A percentile compares a stretch with the other conserved stretches of the same genome.
These are phyloP conservation scores for Ophiostoma triangulosporum DNA, from an alignment of 2,329 filamentous ascomycete genomes.

Conservation along the genomic window DNA sequence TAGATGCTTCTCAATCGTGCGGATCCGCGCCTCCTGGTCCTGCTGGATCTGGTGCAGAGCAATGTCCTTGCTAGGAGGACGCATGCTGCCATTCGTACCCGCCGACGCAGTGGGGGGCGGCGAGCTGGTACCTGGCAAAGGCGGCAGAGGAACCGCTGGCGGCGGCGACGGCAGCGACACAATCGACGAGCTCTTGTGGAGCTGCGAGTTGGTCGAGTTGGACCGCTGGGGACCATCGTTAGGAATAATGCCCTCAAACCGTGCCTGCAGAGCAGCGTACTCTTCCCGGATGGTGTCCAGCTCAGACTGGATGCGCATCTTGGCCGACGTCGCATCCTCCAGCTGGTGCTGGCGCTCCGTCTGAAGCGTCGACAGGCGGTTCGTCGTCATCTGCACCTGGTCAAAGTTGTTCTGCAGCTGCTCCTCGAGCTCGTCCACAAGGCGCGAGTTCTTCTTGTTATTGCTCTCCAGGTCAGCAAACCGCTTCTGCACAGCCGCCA, in stretches of 20 bases:
- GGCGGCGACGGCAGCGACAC: constrained; percentile 83
- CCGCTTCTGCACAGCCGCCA: constrained; percentile 51
- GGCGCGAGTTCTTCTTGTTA: constrained; percentile 81
- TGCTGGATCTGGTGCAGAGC: constrained; percentile 68
- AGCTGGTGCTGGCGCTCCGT: constrained; percentile 61
- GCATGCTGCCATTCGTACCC: constrained; percentile 27
- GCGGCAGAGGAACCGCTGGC: constrained; percentile 88
- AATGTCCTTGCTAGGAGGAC: constrained; percentile 73
- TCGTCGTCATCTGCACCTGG: constrained; percentile 72
- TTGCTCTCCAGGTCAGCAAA: constrained; percentile 46
- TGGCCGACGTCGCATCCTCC: constrained; percentile 61
- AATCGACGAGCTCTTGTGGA: constrained; percentile 75
- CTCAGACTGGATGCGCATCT: constrained; percentile 50
- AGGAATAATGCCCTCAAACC: constrained; percentile 39
- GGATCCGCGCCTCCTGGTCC: constrained; percentile 88
- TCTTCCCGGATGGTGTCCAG: constrained; percentile 55
- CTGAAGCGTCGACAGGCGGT: constrained; percentile 72
- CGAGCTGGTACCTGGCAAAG: constrained; percentile 52
- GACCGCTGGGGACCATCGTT: constrained; percentile 36
- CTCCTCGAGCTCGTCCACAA: constrained; percentile 93
- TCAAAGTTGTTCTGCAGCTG: constrained; percentile 93
- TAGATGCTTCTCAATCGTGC: constrained; percentile 92
- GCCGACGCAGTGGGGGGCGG: constrained; percentile 35
- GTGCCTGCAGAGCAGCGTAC: constrained; percentile 61
- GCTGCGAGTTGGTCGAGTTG: constrained; percentile 49